Conservation (phyloP, 106 monocot species). For the Hemerocallis citrina region DNA sequence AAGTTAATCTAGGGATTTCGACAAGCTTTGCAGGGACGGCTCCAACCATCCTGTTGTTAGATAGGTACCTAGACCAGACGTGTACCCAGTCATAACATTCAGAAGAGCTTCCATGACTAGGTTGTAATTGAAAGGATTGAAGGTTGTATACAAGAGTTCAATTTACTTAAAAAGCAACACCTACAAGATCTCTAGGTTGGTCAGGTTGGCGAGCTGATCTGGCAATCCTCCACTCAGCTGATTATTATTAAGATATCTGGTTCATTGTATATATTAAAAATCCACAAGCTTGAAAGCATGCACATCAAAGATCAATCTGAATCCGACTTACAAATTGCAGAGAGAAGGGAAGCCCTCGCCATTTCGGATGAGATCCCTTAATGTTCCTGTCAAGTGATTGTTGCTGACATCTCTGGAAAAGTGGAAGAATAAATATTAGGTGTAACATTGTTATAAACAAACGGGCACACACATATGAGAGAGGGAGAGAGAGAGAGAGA, state of each 20-base stretch:
- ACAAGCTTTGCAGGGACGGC: conserved; percentile 71
- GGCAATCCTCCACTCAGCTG: conserved; percentile 81
- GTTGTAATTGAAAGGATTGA: not conserved
- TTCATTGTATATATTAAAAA: too few relatives aligned
- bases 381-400: conserved; percentile 82
- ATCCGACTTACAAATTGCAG: conserved; percentile 68
- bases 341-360: conserved; percentile 87
- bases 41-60: conserved; percentile 85
- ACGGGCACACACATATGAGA: too few relatives aligned
- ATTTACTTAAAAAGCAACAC: not conserved
- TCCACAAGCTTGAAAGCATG: too few relatives aligned
- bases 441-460: not conserved
- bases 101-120: not conserved
- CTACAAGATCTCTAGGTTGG: conserved; percentile 73
- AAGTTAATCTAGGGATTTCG: conserved; percentile 73
- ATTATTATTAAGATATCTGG: conserved; percentile 90
- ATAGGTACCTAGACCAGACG: conserved; percentile 56
- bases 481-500: not conserved
- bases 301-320: not conserved
- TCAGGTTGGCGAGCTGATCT: conserved; percentile 90
- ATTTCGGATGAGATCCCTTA: conserved; percentile 78
- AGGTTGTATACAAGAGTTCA: too few relatives aligned
- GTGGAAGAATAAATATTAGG: not conserved
- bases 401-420: conserved; percentile 74
- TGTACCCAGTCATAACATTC: not conserved